Evolutionary conservation across 768 basidiomycete species (phyloP).

Genomic region (Boletellus ananas): DNA sequence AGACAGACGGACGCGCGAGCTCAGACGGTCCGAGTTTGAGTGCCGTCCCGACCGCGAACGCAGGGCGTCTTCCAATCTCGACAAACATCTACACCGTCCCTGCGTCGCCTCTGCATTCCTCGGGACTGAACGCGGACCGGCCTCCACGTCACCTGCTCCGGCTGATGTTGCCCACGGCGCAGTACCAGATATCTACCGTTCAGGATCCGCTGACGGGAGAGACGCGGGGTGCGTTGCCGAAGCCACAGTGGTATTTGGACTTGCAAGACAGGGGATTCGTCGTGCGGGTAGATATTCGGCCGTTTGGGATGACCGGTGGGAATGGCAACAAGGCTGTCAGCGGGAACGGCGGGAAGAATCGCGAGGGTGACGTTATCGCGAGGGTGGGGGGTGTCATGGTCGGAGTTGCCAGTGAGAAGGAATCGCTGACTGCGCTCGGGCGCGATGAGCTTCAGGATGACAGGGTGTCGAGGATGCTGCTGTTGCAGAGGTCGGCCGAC

Average conservation of each 20-base stretch:
- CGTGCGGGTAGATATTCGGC: conserved; percentile 54
- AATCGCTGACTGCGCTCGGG: conserved; percentile 64
- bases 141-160: conserved; percentile 72
- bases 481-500: conserved; percentile 58
- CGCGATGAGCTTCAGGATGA: conserved; percentile 77
- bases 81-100: conserved; percentile 74
- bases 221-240: conserved; percentile 52
- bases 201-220: conserved; percentile 79
- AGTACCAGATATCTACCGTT: conserved; percentile 71
- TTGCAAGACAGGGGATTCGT: conserved; percentile 58
- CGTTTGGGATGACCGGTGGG: conserved; percentile 34
- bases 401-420: conserved; percentile 67
- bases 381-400: conserved; percentile 38
- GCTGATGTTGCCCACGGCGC: conserved; percentile 77
- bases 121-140: conserved; percentile 50
- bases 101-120: conserved; percentile 76
- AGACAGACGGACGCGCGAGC: background rate
- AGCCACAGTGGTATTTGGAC: conserved; percentile 70
- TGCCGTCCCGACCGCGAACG: background rate
- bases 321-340: conserved; percentile 1
- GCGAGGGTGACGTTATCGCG: conserved; percentile 10
- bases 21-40: background rate
- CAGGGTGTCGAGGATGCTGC: conserved; percentile 57
- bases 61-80: conserved; percentile 45
- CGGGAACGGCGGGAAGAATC: conserved; percentile 7